Evolutionary conservation across 1,139 yeast genomes (phyloP), one percentile per base, ranked within the genome.

Genomic region (Pichia inconspicua): DNA sequence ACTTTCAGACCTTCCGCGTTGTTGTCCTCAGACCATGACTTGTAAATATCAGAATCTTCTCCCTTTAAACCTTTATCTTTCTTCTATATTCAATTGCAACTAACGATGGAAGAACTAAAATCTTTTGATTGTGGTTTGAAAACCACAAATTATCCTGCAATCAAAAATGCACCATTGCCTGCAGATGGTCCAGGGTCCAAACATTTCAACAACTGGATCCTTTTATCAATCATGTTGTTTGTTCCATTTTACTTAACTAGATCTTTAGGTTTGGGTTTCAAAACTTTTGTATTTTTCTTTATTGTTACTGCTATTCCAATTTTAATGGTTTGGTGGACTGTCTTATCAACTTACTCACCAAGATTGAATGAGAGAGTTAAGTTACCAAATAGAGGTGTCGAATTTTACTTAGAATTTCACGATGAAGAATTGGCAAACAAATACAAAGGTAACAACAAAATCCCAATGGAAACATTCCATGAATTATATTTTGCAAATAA

Each of bases 391-490:
- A 77, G 75, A 56, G 94, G 94, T 47, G 81, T 88, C 58, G 84
- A 84, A 61, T 73, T 80, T 66, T 88, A 88, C 68, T 72, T 89
- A 59, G 87, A 84, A 60, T 88, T 83, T 75, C 94, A 87, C 68
- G 84, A 85, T 55, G 79, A 77, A 2, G 87, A 77, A 59, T 73
- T 86, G 59, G 81, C 80, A 62, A 73, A 75, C 45, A 84, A 84
- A 71, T 88, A 88, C 70, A 68, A 70, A 48, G 95, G 95, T 49
- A 64, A 71, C 59, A 72, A 74, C 62, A 88, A 88, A 72, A 85
- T 88, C 61, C 96, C 96, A 59, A 84, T 86, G 79, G 96, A 88
- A 69, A 87, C 95, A 17, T 88, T 89, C 82, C 92, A 85, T 61
- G 94, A 88, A 68, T 75, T 86, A 58, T 89, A 78, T 70, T 88